Percentiles rank a stretch among this genome's conserved stretches.
phyloP scores from a whole-genome alignment of 495 filamentous ascomycete genomes.

The Hypomontagnella submonticulosa region DNA sequence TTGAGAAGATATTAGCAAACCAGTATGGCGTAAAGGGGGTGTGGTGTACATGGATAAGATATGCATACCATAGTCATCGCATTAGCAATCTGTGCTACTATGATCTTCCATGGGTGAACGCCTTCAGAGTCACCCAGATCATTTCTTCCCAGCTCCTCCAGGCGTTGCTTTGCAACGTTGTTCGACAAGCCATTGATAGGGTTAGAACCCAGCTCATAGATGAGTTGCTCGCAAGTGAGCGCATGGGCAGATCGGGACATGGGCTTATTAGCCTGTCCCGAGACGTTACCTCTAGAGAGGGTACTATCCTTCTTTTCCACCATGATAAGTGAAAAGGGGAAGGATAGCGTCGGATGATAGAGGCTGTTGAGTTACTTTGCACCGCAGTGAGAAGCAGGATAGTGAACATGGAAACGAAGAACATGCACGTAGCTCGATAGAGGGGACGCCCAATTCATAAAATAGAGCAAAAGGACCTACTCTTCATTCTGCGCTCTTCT shows the following conservation, averaged over 20 bases:
- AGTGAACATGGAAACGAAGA: no score
- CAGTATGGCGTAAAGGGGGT: constrained; percentile 53
- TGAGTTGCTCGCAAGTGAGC: constrained; percentile 63
- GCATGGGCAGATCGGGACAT: constrained; percentile 73
- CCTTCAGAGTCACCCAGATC: constrained; percentile 68
- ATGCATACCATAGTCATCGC: constrained; percentile 64
- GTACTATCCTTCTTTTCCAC: background rate
- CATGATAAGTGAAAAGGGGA: background rate
- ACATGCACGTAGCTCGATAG: no score
- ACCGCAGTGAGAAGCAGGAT: no score
- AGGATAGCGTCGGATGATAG: background rate
- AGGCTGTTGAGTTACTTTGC: no score
- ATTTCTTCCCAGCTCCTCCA: constrained; percentile 69
- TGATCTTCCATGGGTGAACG: constrained; percentile 75
- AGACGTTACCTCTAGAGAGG: constrained; percentile 51
- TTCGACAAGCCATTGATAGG: constrained; percentile 68
- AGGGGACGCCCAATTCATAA: no score
- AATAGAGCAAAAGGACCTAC: no score
- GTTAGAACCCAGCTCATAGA: constrained; percentile 68
- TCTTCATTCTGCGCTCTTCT: no score
- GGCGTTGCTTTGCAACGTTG: constrained; percentile 64
- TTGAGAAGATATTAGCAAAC: constrained; percentile 38
- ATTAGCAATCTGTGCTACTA: constrained; percentile 68
- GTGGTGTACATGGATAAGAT: background rate
- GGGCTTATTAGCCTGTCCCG: constrained; percentile 62